Conservation (phyloP, 2,329 filamentous ascomycete species). For the Teratosphaeria zuluensis region DNA sequence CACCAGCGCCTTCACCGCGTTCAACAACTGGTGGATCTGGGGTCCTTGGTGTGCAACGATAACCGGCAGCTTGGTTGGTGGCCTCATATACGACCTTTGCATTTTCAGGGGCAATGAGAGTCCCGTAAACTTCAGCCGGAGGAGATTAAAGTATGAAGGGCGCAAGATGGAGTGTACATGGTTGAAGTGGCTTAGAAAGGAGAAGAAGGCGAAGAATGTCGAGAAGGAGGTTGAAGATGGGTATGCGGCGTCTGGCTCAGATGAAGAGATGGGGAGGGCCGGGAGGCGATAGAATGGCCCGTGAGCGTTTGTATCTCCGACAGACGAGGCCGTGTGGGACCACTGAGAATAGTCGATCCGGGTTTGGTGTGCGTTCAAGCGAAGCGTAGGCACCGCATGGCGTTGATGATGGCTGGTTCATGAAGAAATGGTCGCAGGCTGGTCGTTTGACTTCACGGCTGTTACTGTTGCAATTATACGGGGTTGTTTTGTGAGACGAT, state of each 20-base stretch:
- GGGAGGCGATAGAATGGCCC: background rate
- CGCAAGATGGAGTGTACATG: background rate
- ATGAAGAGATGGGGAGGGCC: background rate
- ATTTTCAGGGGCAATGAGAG: slow-evolving; percentile 42
- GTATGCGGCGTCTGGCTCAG: background rate
- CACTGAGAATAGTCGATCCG: background rate
- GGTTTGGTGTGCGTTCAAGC: background rate
- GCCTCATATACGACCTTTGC: slow-evolving; percentile 40
- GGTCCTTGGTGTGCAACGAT: slow-evolving; percentile 34
- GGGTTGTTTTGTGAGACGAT: background rate
- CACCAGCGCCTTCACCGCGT: slow-evolving; percentile 18
- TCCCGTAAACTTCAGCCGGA: slow-evolving; percentile 36
- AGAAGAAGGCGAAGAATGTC: background rate
- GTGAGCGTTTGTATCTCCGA: background rate
- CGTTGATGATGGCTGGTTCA: background rate
- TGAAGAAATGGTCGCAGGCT: background rate
- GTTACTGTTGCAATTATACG: background rate
- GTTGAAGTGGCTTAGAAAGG: background rate
- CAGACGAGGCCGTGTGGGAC: background rate
- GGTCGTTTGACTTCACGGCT: background rate
- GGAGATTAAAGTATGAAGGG: background rate
- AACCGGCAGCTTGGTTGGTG: slow-evolving; percentile 34
- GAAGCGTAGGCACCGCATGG: background rate
- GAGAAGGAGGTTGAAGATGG: background rate
- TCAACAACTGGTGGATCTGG: slow-evolving; percentile 37